Conservation (phyloP, 257 asterid species). For the Scutellaria baicalensis region DNA sequence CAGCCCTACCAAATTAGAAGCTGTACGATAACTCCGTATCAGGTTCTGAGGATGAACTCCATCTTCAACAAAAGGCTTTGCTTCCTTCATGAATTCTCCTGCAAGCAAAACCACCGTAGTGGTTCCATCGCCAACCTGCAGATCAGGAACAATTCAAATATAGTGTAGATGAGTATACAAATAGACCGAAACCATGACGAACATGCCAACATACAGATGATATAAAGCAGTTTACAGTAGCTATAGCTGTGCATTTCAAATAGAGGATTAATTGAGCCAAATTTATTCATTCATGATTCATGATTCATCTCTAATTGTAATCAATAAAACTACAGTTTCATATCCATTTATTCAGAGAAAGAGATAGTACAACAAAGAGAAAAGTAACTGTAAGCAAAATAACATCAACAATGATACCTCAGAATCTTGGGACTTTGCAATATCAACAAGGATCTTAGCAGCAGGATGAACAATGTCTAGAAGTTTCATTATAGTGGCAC, state of each 20-base stretch:
- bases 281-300: background rate
- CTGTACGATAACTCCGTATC: constrained; percentile 79
- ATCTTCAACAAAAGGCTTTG: constrained; percentile 95
- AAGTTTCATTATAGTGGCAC: constrained; percentile 98
- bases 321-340: background rate
- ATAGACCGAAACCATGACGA: background rate
- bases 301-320: background rate
- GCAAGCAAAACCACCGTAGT: constrained; percentile 98
- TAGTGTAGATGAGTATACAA: background rate
- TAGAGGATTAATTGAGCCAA: background rate
- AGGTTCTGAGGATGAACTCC: constrained; percentile 98
- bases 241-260: background rate
- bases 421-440: constrained; percentile 97
- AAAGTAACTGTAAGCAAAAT: background rate
- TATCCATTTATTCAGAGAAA: constrained; percentile 21
- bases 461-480: constrained; percentile 98
- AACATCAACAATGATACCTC: constrained; percentile 44
- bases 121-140: constrained; percentile 99
- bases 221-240: background rate
- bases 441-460: constrained; percentile 94
- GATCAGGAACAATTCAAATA: constrained; percentile 3
- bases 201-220: background rate
- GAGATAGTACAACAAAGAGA: background rate
- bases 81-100: constrained; percentile 92
- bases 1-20: constrained; percentile 59